phyloP scores from a whole-genome alignment of 1,139 yeast genomes.

The Scheffersomyces lignicola region DNA sequence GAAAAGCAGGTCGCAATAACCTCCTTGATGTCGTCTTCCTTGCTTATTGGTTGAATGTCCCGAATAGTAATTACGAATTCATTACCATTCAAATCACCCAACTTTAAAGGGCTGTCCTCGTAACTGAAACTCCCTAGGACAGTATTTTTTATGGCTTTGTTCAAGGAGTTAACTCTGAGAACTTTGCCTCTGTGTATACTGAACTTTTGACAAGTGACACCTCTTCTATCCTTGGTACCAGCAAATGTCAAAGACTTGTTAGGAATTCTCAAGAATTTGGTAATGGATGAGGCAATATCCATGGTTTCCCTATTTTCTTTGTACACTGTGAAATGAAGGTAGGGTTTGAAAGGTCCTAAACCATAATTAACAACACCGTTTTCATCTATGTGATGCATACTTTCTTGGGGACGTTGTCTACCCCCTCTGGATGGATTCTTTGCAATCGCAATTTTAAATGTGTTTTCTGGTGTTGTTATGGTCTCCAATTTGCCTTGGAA shows the following conservation, averaged over 20 bases:
- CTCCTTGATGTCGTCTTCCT: conserved; percentile 34
- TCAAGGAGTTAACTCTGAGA: conserved; percentile 76
- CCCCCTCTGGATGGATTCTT: conserved; percentile 31
- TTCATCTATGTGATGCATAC: conserved; percentile 51
- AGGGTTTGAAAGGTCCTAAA: conserved; percentile 68
- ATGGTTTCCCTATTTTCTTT: conserved; percentile 96
- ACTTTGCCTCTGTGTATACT: conserved; percentile 71
- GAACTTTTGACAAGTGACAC: conserved; percentile 86
- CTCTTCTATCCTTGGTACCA: conserved; percentile 96
- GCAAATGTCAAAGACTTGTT: conserved; percentile 74
- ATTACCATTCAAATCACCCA: conserved; percentile 88
- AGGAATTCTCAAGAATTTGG: conserved; percentile 73
- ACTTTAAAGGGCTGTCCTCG: conserved; percentile 57
- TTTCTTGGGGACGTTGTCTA: conserved; percentile 33
- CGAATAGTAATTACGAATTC: conserved; percentile 84
- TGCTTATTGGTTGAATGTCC: conserved; percentile 49
- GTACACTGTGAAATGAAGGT: conserved; percentile 75
- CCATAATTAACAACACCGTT: conserved; percentile 53
- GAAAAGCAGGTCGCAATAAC: conserved; percentile 53
- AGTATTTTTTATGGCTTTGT: conserved; percentile 71
- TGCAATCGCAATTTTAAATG: conserved; percentile 58
- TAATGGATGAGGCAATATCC: conserved; percentile 81
- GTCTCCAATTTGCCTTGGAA: conserved; percentile 79
- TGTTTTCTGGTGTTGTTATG: conserved; percentile 67
- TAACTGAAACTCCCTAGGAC: conserved; percentile 78